phyloP scores from a whole-genome alignment of 192 early-diverging fungal genomes.

The Coemansia sp. region DNA sequence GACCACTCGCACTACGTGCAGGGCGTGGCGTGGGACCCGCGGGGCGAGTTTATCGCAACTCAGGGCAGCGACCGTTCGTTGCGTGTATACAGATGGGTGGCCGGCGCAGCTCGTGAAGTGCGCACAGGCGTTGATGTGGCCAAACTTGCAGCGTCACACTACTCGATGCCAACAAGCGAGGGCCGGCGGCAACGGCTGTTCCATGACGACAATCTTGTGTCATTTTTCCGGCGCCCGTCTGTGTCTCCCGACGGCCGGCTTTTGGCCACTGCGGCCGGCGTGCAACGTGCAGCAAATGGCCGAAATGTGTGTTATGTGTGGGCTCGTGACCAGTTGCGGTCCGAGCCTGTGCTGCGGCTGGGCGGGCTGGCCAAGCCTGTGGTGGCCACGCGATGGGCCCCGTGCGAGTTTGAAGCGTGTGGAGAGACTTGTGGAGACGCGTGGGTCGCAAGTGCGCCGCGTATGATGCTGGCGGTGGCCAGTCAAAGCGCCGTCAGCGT shows the following conservation, averaged over 20 bases:
- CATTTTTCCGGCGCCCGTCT: conserved; percentile 83
- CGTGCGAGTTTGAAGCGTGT: conserved; percentile 30
- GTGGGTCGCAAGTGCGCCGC: conserved; percentile 55
- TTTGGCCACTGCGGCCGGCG: conserved; percentile 77
- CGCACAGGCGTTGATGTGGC: conserved; percentile 22
- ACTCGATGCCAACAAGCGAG: conserved; percentile 19
- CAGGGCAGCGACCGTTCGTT: conserved; percentile 88
- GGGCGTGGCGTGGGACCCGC: conserved; percentile 94
- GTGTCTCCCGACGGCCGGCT: conserved; percentile 88
- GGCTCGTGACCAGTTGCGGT: conserved; percentile 58
- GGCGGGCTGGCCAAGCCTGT: conserved; percentile 73
- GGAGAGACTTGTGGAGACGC: neutral
- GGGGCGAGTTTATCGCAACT: conserved; percentile 79
- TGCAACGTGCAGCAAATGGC: conserved; percentile 51
- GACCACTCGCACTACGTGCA: conserved; percentile 95
- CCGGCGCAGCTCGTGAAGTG: conserved; percentile 9
- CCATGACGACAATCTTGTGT: conserved; percentile 83
- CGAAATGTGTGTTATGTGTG: conserved; percentile 68
- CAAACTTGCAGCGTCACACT: conserved; percentile 29
- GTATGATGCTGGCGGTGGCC: conserved; percentile 82
- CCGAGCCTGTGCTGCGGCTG: conserved; percentile 67
- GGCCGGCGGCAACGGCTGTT: conserved; percentile 54
- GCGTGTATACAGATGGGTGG: conserved; percentile 47
- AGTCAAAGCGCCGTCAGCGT: conserved; percentile 78
- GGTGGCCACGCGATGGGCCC: conserved; percentile 70